Base-by-base conservation (phyloP, 345 rosid genomes). In the Trapa bicornis region DNA sequence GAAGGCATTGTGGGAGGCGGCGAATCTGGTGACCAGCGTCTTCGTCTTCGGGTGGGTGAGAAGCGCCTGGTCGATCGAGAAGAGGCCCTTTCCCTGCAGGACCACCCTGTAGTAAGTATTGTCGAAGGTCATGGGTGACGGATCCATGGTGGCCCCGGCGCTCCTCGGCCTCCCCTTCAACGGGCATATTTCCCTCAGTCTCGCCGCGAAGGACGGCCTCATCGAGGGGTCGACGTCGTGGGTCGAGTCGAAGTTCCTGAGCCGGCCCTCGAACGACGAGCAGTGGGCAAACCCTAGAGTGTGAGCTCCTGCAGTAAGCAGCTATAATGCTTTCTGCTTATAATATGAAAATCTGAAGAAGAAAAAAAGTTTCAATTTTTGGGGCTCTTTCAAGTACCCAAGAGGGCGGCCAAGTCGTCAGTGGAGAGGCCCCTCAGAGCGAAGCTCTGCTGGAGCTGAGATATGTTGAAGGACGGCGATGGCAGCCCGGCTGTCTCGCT, bases 251-350 rank as follows among this genome's bases (percentile, higher is more conserved):
- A 92, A 92, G 68, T 76, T 89, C 81, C 84, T 88, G 71, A 92
- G 83, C 76, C 97, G 82, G 78, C 81, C 82, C 70, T 84, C 85
- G 74, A 92, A 92, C 0, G 97, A 89, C 33, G 89, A 92, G 72
- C 98, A 89, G 71, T 89, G 97, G 0, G 98, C 70, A 61, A 92
- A 92, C 58, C 98, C 97, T 8, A 92, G 84, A 2, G 92, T 88
- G 74, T 93, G 98, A 14, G 96, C 93, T 68, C 96, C 96, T 85
- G 35, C 43, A 65, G 43, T 41, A 0, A 37, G 56, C 12, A 14
- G 54, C 6, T 22, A 22, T 22, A 22, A 22, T 22, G 29, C 48
- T 45, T 45, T 11, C 48, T 45, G 13, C 29, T 22, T 22, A 13
- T 45, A 45, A 45, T 13, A 45, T 3, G 43, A 22, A 41, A 41